Conservation (phyloP, 345 rosid species). For the Trapa bicornis region DNA sequence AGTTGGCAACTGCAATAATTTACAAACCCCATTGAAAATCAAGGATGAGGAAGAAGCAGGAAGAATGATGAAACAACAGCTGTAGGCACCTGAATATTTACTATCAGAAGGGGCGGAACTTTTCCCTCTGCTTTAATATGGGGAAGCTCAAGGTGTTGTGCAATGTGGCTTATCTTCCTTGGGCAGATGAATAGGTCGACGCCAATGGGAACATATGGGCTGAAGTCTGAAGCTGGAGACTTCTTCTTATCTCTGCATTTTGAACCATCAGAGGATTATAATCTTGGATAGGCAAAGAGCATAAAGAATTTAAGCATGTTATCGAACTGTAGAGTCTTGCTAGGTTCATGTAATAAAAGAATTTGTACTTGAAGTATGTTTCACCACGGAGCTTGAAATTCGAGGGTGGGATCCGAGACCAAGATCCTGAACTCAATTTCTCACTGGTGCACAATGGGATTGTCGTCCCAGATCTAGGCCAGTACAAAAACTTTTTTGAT, state of each 20-base stretch:
- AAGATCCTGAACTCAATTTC: constrained; percentile 36
- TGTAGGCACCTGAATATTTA: constrained; percentile 72
- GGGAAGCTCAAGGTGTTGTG: constrained; percentile 84
- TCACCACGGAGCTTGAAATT: constrained; percentile 54
- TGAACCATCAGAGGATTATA: constrained; percentile 2
- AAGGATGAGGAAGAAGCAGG: background rate
- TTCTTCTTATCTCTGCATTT: constrained; percentile 70
- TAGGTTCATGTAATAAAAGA: constrained; percentile 2
- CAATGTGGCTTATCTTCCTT: constrained; percentile 78
- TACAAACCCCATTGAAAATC: background rate
- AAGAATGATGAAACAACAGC: background rate
- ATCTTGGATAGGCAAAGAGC: background rate
- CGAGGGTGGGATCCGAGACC: constrained; percentile 64
- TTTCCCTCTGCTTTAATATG: constrained; percentile 44
- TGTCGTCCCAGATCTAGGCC: constrained; percentile 45
- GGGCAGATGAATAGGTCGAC: constrained; percentile 70
- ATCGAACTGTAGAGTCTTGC: background rate
- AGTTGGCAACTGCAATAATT: constrained; percentile 57
- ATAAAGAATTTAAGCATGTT: background rate
- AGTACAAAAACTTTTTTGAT: constrained; percentile 44
- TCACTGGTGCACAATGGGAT: constrained; percentile 35
- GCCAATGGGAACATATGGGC: constrained; percentile 64
- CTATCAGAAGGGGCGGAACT: constrained; percentile 68
- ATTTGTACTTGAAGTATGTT: constrained; percentile 53
- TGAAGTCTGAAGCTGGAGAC: constrained; percentile 45